Percentiles rank a stretch among this genome's conserved stretches.
Evolutionary conservation across 1,139 yeast species (phyloP).

Genomic region (Blastobotrys apis): DNA sequence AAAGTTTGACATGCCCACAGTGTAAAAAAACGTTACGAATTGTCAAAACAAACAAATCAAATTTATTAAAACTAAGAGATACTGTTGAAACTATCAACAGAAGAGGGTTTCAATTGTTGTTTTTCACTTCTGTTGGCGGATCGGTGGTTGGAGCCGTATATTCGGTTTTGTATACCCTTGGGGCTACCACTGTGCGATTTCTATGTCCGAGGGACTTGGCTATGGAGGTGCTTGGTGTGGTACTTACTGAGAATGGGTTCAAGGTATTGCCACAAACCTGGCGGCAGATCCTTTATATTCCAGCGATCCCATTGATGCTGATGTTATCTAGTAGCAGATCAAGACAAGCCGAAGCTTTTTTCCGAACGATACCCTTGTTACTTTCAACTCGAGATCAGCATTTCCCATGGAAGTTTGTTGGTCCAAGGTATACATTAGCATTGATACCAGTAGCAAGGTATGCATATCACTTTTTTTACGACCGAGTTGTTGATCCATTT

Average conservation of each 20-base stretch:
- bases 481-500: slow-evolving; percentile 26
- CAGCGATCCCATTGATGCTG: slow-evolving; percentile 27
- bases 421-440: slow-evolving; percentile 25
- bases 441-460: slow-evolving; percentile 25
- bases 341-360: slow-evolving; percentile 18
- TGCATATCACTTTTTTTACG: slow-evolving; percentile 25
- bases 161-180: slow-evolving; percentile 32
- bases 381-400: slow-evolving; percentile 21
- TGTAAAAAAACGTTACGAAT: slow-evolving; percentile 39
- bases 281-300: slow-evolving; percentile 25
- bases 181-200: slow-evolving; percentile 36
- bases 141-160: slow-evolving; percentile 28
- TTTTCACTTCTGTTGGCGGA: slow-evolving; percentile 31
- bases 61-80: slow-evolving; percentile 28
- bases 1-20: slow-evolving; percentile 42
- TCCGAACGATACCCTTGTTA: slow-evolving; percentile 24
- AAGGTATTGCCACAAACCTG: slow-evolving; percentile 23
- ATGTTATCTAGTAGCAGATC: slow-evolving; percentile 24
- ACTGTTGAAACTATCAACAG: slow-evolving; percentile 24
- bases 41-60: slow-evolving; percentile 16
- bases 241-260: slow-evolving; percentile 19
- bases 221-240: slow-evolving; percentile 28
- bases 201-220: slow-evolving; percentile 34
- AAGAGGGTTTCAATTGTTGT: slow-evolving; percentile 24
- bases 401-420: slow-evolving; percentile 26